phyloP scores from a whole-genome alignment of 2,329 filamentous ascomycete genomes.

The Coleophoma eucalyptorum region DNA sequence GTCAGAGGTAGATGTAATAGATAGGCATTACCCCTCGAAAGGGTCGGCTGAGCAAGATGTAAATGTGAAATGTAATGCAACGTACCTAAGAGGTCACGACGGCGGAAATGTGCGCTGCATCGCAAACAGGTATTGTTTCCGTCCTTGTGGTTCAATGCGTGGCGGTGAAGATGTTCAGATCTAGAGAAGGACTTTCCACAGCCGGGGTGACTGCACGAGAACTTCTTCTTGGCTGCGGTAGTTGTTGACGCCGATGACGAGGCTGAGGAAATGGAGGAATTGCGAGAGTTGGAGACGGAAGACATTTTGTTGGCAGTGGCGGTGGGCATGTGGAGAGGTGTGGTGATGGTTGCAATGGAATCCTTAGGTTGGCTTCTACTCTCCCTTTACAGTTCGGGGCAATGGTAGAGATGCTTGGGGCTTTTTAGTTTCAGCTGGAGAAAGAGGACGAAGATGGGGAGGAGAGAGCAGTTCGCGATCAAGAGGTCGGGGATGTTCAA shows the following conservation, averaged over 20 bases:
- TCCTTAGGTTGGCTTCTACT: too few species aligned
- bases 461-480: neutral
- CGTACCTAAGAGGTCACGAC: slow-evolving; percentile 50
- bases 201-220: slow-evolving; percentile 33
- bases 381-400: too few species aligned
- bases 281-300: slow-evolving; percentile 18
- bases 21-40: too few species aligned
- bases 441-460: neutral
- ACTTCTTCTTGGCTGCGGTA: slow-evolving; percentile 26
- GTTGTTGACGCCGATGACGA: slow-evolving; percentile 15
- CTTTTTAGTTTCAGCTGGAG: too few species aligned
- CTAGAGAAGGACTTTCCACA: slow-evolving; percentile 45
- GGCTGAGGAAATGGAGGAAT: slow-evolving; percentile 19
- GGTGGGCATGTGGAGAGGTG: neutral
- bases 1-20: neutral
- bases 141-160: slow-evolving; percentile 45
- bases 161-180: slow-evolving; percentile 46
- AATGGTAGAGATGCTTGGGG: too few species aligned
- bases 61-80: neutral
- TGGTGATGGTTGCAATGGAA: neutral
- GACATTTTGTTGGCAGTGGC: slow-evolving; percentile 14
- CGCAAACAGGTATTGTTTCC: slow-evolving; percentile 46
- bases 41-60: too few species aligned
- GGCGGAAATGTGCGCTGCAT: slow-evolving; percentile 51
- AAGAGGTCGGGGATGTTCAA: neutral